Evolutionary conservation across 805 yeast species (phyloP), one percentile per base, ranked within the genome.

Genomic region (Wilhelminamyces savonicus): DNA sequence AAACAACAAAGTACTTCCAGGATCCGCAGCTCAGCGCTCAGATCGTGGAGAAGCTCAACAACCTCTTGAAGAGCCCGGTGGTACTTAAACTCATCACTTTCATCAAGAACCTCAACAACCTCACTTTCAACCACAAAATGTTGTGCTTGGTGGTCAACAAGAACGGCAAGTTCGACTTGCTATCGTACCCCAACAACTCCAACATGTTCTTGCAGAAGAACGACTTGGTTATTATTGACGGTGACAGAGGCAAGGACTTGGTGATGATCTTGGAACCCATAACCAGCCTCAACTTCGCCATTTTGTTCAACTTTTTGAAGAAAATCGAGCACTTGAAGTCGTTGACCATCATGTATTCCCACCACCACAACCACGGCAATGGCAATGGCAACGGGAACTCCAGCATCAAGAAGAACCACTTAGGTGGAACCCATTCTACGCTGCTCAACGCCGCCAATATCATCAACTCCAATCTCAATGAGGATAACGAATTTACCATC

Each of bases 241-340:
- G 92, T 31, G 94, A 83, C 50, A 65, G 92, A 37, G 94, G 94
- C 17, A 80, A 80, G 44, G 94, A 83, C 52, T 54, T 83, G 39
- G 90, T 78, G 7, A 71, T 77, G 71, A 75, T 82, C 25, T 57
- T 82, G 17, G 82, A 79, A 37, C 85, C 90, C 1, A 52, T 66
- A 24, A 69, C 82, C 18, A 70, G 67, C 25, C 63, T 80, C 32
- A 73, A 78, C 35, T 61, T 78, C 50, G 90, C 90, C 2, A 66
- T 82, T 27, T 66, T 83, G 35, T 71, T 82, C 48, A 82, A 82
- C 44, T 83, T 81, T 44, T 55, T 82, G 45, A 82, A 82, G 54
- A 82, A 82, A 48, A 71, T 78, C 40, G 77, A 79, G 35, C 90
- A 82, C 50, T 56, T 76, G 32, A 72, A 74, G 47, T 69, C 78